Base-by-base conservation (phyloP, 257 asterid genomes). In the Solanum boliviense region DNA sequence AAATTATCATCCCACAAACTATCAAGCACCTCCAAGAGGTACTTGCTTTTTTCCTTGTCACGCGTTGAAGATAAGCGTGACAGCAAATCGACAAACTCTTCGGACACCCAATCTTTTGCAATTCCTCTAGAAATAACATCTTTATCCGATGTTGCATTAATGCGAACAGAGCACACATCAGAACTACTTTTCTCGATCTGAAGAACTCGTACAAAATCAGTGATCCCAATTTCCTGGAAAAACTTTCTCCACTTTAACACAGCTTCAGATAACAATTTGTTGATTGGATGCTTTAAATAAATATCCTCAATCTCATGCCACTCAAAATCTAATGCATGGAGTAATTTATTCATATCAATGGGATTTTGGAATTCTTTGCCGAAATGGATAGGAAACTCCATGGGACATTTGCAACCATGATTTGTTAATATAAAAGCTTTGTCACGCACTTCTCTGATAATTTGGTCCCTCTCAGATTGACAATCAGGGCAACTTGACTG, bases 21-120 rank as follows among this genome's bases (percentile, higher is more conserved):
- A 94, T 95, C 99, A 87, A 97, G 96, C 90, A 97, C 91, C 92
- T 95, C 99, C 93, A 97, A 87, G 88, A 97, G 91, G 91, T 89
- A 89, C 86, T 89, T 92, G 89, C 95, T 92, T 92, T 93, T 95
- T 52, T 93, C 93, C 86, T 86, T 83, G 91, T 94, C 95, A 86
- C 86, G 89, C 44, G 85, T 86, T 41, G 94, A 90, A 72, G 95
- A 92, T 39, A 97, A 83, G 70, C 83, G 88, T 83, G 98, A 92
- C 48, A 97, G 88, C 88, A 97, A 87, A 83, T 87, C 71, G 84
- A 84, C 89, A 90, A 95, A 92, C 93, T 97, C 99, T 62, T 84
- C 85, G 48, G 99, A 97, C 90, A 92, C 95, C 99, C 99, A 97
- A 92, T 94, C 91, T 90, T 85, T 92, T 36, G 87, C 93, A 74